Conservation (phyloP, 192 early-diverging fungal species). For the Powellomyces hirtus region DNA sequence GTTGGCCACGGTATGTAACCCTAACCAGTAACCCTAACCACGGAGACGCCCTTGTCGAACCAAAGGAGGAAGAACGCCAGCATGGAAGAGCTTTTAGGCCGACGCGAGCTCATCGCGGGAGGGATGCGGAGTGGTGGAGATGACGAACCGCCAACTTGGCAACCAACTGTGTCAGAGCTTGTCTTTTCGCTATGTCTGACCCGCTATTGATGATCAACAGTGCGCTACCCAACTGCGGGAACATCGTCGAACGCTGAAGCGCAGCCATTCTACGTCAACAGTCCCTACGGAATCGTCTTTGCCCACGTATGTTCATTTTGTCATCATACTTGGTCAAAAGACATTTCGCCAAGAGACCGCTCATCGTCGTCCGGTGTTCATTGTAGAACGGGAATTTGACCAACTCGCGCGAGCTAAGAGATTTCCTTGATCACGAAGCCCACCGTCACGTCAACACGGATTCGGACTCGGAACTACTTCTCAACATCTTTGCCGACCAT, state of each 20-base stretch:
- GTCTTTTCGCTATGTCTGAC: background rate
- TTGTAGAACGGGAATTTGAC: slow-evolving; percentile 95
- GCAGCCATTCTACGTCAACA: slow-evolving; percentile 99
- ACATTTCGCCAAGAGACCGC: no score
- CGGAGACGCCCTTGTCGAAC: no score
- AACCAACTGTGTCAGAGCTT: no score
- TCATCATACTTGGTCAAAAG: no score
- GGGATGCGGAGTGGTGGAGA: no score
- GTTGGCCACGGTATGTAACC: slow-evolving; percentile 99
- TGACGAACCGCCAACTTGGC: no score
- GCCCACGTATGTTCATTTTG: slow-evolving; percentile 73
- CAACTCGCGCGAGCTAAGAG: slow-evolving; percentile 84
- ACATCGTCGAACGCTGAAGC: slow-evolving; percentile 94
- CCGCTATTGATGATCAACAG: no score
- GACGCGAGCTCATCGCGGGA: no score
- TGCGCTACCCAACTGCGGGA: slow-evolving; percentile 97
- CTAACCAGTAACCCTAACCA: no score
- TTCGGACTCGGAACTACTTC: slow-evolving; percentile 96
- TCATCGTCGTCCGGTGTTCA: no score
- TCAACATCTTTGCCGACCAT: slow-evolving; percentile 97
- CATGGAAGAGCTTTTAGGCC: no score
- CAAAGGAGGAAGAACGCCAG: no score
- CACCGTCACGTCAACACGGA: slow-evolving; percentile 99
- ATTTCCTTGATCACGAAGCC: slow-evolving; percentile 88
- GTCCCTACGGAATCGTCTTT: slow-evolving; percentile 94